Conservation (phyloP, 805 yeast genomes). For the Saccharomycopsis guyanensis region DNA sequence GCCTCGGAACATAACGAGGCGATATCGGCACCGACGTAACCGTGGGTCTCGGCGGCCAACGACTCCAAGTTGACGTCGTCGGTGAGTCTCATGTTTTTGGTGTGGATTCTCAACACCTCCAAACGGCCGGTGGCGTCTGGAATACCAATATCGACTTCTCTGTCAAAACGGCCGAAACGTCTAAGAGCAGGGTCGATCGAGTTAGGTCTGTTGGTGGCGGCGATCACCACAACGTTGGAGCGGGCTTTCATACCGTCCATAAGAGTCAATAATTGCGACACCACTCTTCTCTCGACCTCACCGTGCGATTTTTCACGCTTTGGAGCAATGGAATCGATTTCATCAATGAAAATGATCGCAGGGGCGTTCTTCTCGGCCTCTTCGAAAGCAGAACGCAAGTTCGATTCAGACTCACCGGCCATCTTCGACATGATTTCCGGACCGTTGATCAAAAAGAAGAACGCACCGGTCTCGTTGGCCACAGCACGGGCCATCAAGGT, state of each 20-base stretch:
- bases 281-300: conserved; percentile 99
- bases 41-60: conserved; percentile 96
- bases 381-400: conserved; percentile 95
- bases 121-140: conserved; percentile 99
- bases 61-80: conserved; percentile 94
- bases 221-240: conserved; percentile 95
- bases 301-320: conserved; percentile 99
- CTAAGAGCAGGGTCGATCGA: conserved; percentile 73
- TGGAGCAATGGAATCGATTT: conserved; percentile 98
- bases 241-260: conserved; percentile 99
- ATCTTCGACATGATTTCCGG: conserved; percentile 99
- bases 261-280: conserved; percentile 90
- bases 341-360: conserved; percentile 94
- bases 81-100: conserved; percentile 95
- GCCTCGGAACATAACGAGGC: conserved; percentile 99
- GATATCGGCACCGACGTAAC: conserved; percentile 98
- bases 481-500: conserved; percentile 99
- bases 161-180: conserved; percentile 85
- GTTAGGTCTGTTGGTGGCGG: conserved; percentile 84
- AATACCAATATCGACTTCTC: conserved; percentile 85
- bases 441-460: conserved; percentile 95
- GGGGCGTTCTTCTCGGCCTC: conserved; percentile 99
- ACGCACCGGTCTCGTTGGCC: conserved; percentile 98
- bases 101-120: conserved; percentile 94
- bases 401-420: conserved; percentile 99